Base-by-base conservation (phyloP, 202 grass and related monocot genomes). In the Musa balbisiana region DNA sequence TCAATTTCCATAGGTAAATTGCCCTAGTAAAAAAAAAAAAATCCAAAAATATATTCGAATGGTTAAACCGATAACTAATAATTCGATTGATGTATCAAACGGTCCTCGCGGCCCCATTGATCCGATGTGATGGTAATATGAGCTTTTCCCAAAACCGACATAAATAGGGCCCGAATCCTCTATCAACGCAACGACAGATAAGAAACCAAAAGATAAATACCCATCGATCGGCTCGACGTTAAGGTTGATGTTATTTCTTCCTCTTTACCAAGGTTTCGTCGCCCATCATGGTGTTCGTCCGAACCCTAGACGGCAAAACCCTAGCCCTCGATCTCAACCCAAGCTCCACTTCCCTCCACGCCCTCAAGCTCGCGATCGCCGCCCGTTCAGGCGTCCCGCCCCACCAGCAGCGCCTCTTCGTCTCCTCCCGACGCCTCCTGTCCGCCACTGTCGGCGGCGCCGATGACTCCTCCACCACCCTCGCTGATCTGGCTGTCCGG, bases 221-320 rank as follows among this genome's bases (percentile, higher is more conserved):
- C 33, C 33, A 43, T 43, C 33, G 0, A 6, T 6, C 33, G 33
- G 33, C 33, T 0, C 6, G 8, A 43, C 0, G 5, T 0, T 0
- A 6, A 6, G 33, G 4, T 5, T 5, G 5, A 43, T 43, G 33
- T 0, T 60, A 8, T 60, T 19, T 19, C n/a, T 19, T 20, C 8
- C 17, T 29, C 25, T 29, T 67, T 13, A 9, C 51, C 51, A 10
- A 20, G 26, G n/a, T 22, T 49, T 19, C 9, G 49, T 10, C 17
- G 2, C 26, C 15, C 23, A 51, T n/a, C 16, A 85, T 83, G 83
- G 80, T 85, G 72, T 85, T 89, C 77, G 73, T 89, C n/a, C 87
- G 80, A 62, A 78, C 77, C 72, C 83, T 80, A 27, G 83, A 85
- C 64, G 73, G 87, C 4, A 80, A 73, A 80, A 85, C 87, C 80